Evolutionary conservation across 768 basidiomycete genomes (phyloP).

Genomic region (Leccinellum luteum): DNA sequence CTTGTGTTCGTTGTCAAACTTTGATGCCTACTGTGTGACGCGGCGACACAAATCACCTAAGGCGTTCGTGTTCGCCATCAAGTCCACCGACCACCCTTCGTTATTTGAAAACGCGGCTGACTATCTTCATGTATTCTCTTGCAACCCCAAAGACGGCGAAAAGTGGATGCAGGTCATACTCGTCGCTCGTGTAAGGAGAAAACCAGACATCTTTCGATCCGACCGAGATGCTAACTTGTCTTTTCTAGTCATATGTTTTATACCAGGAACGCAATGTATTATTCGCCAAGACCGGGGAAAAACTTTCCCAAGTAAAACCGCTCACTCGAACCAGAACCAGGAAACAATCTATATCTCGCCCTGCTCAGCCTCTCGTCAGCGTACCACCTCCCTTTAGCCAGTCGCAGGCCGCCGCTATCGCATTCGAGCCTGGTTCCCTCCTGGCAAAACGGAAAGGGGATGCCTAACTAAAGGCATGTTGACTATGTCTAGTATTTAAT

Average conservation of each 20-base stretch:
- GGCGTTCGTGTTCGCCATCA: slow-evolving; percentile 79
- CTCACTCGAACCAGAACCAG: slow-evolving; percentile 39
- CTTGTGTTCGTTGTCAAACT: slow-evolving; percentile 84
- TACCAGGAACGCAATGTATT: slow-evolving; percentile 72
- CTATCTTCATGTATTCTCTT: slow-evolving; percentile 85
- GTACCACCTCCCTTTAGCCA: slow-evolving; percentile 42
- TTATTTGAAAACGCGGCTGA: slow-evolving; percentile 87
- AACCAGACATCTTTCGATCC: background rate
- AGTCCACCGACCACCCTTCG: slow-evolving; percentile 82
- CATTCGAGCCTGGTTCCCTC: slow-evolving; percentile 77
- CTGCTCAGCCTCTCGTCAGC: slow-evolving; percentile 48
- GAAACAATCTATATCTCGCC: slow-evolving; percentile 35
- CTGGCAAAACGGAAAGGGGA: slow-evolving; percentile 52
- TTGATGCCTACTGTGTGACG: slow-evolving; percentile 83
- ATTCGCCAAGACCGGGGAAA: slow-evolving; percentile 34
- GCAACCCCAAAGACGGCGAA: slow-evolving; percentile 68
- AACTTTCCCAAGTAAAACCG: slow-evolving; percentile 27
- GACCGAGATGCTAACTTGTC: slow-evolving; percentile 5
- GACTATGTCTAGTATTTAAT: slow-evolving; percentile 1
- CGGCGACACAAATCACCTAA: slow-evolving; percentile 81
- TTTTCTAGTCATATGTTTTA: slow-evolving; percentile 71
- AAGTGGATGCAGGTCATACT: slow-evolving; percentile 80
- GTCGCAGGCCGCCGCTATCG: slow-evolving; percentile 34
- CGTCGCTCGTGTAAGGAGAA: slow-evolving; percentile 69
- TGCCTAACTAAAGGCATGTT: background rate